Percentiles rank a stretch among this genome's conserved stretches.
Evolutionary conservation across 805 yeast species (phyloP).

Genomic region (Jamesozyma rosinii): DNA sequence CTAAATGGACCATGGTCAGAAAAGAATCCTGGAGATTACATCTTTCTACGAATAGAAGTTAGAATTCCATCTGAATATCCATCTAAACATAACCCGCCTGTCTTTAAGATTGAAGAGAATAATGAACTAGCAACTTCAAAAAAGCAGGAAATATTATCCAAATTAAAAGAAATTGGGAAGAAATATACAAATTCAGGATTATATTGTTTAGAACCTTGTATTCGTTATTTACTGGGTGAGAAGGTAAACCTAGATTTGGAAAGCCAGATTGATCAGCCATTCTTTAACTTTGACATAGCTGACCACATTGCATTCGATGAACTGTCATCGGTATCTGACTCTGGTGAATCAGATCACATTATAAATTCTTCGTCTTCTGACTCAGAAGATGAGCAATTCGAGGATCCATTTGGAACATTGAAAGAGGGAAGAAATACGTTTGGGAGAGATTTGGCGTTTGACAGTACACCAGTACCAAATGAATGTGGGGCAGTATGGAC

Average conservation of each 20-base stretch:
- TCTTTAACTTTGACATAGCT: conserved; percentile 25
- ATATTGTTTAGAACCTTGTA: conserved; percentile 72
- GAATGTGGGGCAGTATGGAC: conserved; percentile 93
- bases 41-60: conserved; percentile 64
- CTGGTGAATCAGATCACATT: conserved; percentile 24
- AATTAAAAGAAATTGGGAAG: conserved; percentile 46
- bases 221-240: conserved; percentile 76
- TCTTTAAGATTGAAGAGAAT: conserved; percentile 67
- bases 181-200: conserved; percentile 47
- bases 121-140: conserved; percentile 49
- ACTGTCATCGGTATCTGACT: conserved; percentile 26
- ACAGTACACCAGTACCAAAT: conserved; percentile 84
- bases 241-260: conserved; percentile 39
- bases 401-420: conserved; percentile 19
- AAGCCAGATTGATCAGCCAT: conserved; percentile 28
- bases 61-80: conserved; percentile 72
- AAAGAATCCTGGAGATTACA: conserved; percentile 32
- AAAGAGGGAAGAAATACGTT: conserved; percentile 7
- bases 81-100: conserved; percentile 38
- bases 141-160: conserved; percentile 41
- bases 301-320: conserved; percentile 30
- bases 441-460: conserved; percentile 35
- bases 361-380: conserved; percentile 31
- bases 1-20: conserved; percentile 69
- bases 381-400: conserved; percentile 33